Percentiles rank a stretch among this genome's conserved stretches.
Evolutionary conservation across 2,329 filamentous ascomycete genomes (phyloP).

Genomic region (Fusarium gaditjirri): DNA sequence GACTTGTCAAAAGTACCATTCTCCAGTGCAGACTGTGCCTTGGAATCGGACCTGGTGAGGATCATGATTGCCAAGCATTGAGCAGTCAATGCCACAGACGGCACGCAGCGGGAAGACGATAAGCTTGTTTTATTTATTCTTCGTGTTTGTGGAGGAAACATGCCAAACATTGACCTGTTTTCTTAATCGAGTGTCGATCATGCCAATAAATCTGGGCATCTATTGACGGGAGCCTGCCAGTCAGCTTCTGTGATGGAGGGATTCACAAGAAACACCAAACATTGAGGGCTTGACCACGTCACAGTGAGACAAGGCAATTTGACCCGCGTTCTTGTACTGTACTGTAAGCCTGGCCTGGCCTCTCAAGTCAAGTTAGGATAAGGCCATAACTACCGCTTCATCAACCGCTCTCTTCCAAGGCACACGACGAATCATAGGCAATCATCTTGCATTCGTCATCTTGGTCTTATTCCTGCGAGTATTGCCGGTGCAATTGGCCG

Average conservation of each 20-base stretch:
- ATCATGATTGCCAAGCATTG: slow-evolving; percentile 31
- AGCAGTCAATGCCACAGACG: slow-evolving; percentile 2
- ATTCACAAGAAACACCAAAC: slow-evolving; percentile 17
- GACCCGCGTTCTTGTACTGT: slow-evolving; percentile 5
- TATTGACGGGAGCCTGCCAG: slow-evolving; percentile 29
- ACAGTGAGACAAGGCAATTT: slow-evolving; percentile 9
- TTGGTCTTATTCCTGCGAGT: slow-evolving; percentile 24
- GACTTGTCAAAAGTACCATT: slow-evolving; percentile 10
- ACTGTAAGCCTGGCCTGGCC: neutral
- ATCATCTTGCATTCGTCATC: slow-evolving; percentile 13
- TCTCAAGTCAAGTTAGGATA: neutral
- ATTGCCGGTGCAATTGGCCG: slow-evolving; percentile 14
- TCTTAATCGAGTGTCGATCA: slow-evolving; percentile 2
- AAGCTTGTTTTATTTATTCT: slow-evolving; percentile 35
- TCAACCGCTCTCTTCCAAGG: neutral
- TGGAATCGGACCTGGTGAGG: neutral
- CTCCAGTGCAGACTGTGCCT: neutral
- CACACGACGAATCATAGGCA: slow-evolving; percentile 3
- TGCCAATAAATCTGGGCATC: slow-evolving; percentile 7
- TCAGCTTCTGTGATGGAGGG: slow-evolving; percentile 7
- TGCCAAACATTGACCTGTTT: neutral
- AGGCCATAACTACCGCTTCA: slow-evolving; percentile 8
- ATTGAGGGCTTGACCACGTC: slow-evolving; percentile 17
- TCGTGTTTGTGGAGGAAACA: slow-evolving; percentile 12
- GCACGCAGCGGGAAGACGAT: slow-evolving; percentile 31